Evolutionary conservation across 73 alveolate genomes (phyloP).

Genomic region (Paraurostyla sp.): DNA sequence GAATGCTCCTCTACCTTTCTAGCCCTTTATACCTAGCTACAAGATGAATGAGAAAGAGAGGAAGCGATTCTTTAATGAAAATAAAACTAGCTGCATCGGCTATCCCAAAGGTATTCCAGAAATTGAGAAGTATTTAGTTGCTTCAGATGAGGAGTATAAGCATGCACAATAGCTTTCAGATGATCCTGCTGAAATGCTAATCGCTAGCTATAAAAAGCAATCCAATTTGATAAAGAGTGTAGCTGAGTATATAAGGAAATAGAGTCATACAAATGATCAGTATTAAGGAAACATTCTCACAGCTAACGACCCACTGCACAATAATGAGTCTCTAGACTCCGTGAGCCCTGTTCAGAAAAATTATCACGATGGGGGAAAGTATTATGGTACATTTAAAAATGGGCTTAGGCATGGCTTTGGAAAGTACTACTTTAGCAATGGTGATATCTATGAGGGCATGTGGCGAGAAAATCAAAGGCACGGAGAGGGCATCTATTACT

Average conservation of each 20-base stretch:
- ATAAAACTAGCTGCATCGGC: slow-evolving; percentile 16
- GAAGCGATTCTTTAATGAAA: background rate
- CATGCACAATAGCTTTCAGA: too few species aligned
- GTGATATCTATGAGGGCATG: slow-evolving; percentile 63
- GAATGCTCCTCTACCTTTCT: background rate
- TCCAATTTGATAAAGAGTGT: too few species aligned
- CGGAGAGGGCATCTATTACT: slow-evolving; percentile 47
- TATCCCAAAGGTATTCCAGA: slow-evolving; percentile 59
- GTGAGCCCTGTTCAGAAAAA: background rate
- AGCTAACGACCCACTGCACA: too few species aligned
- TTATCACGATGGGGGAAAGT: slow-evolving; percentile 52
- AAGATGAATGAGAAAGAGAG: background rate
- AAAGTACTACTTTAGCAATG: slow-evolving; percentile 43
- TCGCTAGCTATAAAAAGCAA: background rate
- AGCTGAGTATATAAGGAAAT: background rate
- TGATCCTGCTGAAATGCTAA: background rate
- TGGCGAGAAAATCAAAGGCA: slow-evolving; percentile 23
- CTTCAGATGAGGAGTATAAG: background rate
- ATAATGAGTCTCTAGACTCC: slow-evolving; percentile 7
- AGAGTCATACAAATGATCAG: background rate
- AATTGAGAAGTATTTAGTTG: background rate
- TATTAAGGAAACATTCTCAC: background rate
- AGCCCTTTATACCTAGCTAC: background rate
- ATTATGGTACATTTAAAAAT: slow-evolving; percentile 51
- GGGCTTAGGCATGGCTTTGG: slow-evolving; percentile 64